These are phyloP conservation scores for Cordyceps pruinosa DNA, from an alignment of 2,329 filamentous ascomycete species.

Conservation along the genomic window DNA sequence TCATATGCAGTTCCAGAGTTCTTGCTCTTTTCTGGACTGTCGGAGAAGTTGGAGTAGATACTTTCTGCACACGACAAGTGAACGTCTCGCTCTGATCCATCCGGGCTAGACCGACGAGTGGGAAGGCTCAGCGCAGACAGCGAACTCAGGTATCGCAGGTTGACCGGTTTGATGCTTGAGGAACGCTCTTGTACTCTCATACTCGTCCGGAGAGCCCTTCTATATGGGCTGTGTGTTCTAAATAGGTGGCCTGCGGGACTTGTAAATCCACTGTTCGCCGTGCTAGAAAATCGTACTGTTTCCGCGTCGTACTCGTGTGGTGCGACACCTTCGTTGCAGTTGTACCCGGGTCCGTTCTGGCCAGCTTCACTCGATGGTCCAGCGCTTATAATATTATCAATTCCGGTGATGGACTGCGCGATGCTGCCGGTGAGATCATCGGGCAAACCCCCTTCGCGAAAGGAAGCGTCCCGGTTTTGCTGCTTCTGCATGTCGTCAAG, in stretches of 20 bases:
- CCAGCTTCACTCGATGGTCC: neutral
- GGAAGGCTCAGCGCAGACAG: slow-evolving; percentile 34
- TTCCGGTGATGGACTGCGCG: neutral
- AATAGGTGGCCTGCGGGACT: slow-evolving; percentile 46
- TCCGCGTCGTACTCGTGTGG: neutral
- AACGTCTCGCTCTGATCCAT: slow-evolving; percentile 32
- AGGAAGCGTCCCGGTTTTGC: neutral
- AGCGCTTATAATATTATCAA: neutral
- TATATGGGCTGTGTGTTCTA: slow-evolving; percentile 48
- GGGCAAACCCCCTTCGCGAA: neutral
- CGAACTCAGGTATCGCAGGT: slow-evolving; percentile 31
- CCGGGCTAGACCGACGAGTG: slow-evolving; percentile 32
- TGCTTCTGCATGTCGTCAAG: slow-evolving; percentile 34
- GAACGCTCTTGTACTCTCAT: slow-evolving; percentile 28
- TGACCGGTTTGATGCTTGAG: slow-evolving; percentile 21
- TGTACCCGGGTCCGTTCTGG: neutral
- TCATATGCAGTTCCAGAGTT: neutral
- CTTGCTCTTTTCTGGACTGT: slow-evolving; percentile 19
- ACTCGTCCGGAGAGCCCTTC: slow-evolving; percentile 41
- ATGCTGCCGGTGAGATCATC: neutral
- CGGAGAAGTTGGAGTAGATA: slow-evolving; percentile 35
- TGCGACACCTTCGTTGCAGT: neutral
- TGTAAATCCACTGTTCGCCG: slow-evolving; percentile 24
- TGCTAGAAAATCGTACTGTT: neutral
- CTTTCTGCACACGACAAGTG: slow-evolving; percentile 39